Evolutionary conservation across 2,329 filamentous ascomycete genomes (phyloP).

Genomic region (Atkinsonella hypoxylon): DNA sequence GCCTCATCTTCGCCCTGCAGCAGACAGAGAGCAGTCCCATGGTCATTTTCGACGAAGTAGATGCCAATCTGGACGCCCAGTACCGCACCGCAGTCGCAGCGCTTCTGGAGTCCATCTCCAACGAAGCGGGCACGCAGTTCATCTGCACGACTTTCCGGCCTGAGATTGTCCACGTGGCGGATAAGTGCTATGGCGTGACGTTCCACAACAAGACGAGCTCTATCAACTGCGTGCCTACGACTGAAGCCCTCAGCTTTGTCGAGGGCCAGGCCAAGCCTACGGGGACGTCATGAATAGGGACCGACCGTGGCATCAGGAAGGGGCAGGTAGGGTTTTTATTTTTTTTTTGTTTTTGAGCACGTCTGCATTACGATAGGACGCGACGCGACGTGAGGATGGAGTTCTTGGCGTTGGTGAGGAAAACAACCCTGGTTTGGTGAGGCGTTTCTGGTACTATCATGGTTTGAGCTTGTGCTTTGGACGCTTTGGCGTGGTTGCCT

Average conservation of each 20-base stretch:
- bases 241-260: constrained; percentile 86
- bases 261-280: constrained; percentile 56
- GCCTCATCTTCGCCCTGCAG: constrained; percentile 97
- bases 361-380: no score
- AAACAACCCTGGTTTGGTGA: no score
- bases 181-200: constrained; percentile 95
- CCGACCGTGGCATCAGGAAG: background rate
- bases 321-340: no score
- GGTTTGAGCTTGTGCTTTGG: no score
- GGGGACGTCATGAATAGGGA: constrained; percentile 8
- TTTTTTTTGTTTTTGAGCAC: no score
- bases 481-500: no score
- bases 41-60: constrained; percentile 98
- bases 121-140: constrained; percentile 61
- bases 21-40: constrained; percentile 95
- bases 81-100: constrained; percentile 92
- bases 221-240: constrained; percentile 78
- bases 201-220: constrained; percentile 90
- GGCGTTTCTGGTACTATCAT: no score
- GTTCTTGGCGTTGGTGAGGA: background rate
- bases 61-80: constrained; percentile 94
- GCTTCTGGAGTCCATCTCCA: constrained; percentile 69
- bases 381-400: background rate
- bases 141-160: constrained; percentile 98
- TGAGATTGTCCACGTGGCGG: constrained; percentile 88